These are phyloP conservation scores for Chaetomium globosum DNA, from an alignment of 2,329 filamentous ascomycete species.

Conservation along the genomic window DNA sequence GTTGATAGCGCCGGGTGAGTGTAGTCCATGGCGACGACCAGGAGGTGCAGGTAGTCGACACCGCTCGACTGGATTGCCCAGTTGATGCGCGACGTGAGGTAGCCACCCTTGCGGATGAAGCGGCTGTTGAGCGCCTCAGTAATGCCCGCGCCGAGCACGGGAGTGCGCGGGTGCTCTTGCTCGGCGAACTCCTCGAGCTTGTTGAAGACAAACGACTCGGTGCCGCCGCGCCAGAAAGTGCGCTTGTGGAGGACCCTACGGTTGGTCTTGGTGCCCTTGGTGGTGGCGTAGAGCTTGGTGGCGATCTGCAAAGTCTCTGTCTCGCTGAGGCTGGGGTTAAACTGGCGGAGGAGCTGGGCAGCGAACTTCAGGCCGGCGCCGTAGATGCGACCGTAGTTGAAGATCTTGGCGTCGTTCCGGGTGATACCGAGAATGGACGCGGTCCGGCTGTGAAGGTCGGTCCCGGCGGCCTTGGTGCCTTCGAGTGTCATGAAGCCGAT, in stretches of 20 bases:
- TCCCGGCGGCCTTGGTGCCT: conserved; percentile 90
- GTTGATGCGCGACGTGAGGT: conserved; percentile 95
- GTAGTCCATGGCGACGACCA: conserved; percentile 95
- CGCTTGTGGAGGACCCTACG: conserved; percentile 71
- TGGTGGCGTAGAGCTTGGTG: conserved; percentile 78
- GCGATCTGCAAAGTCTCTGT: conserved; percentile 75
- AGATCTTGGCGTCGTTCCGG: conserved; percentile 92
- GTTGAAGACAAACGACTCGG: conserved; percentile 98
- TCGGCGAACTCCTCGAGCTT: conserved; percentile 97
- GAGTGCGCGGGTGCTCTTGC: conserved; percentile 86
- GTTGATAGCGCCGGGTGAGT: conserved; percentile 80
- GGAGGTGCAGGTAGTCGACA: conserved; percentile 92
- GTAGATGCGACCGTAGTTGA: conserved; percentile 98
- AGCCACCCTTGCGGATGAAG: conserved; percentile 84
- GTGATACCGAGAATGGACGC: conserved; percentile 91
- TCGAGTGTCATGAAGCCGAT: conserved; percentile 99
- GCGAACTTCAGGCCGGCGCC: conserved; percentile 96
- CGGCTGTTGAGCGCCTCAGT: conserved; percentile 91
- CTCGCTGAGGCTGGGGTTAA: conserved; percentile 84
- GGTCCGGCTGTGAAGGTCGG: conserved; percentile 91
- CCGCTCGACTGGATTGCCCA: conserved; percentile 99
- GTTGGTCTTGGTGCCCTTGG: conserved; percentile 85
- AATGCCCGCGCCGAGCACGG: conserved; percentile 90
- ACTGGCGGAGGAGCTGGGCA: conserved; percentile 84
- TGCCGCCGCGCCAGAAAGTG: conserved; percentile 92